Evolutionary conservation across 495 filamentous ascomycete species (phyloP), one percentile per base, ranked within the genome.

Genomic region (Oidiodendron maius): DNA sequence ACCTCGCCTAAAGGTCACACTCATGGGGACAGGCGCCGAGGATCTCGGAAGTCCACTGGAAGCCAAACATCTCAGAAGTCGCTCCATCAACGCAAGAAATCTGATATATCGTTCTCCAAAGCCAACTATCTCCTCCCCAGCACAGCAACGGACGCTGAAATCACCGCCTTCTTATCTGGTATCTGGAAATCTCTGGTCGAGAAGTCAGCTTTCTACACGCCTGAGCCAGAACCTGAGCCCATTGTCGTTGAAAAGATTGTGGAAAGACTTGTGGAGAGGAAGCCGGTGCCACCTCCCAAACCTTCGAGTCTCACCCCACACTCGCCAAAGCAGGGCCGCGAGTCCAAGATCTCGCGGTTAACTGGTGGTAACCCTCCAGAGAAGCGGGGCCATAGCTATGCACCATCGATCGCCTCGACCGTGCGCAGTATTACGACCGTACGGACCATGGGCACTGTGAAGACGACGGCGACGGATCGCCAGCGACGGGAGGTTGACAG

Each of bases 61-160:
- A 40, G 37, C 37, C n/a, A 21, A 12, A 17, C 20, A 3, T 40
- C 37, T 9, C 37, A 40, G 9, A 9, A 11, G n/a, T 40, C 16
- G 20, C 18, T n/a, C 20, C 25, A 24, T 5, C 28, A n/a, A 15
- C 21, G 3, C 5, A 47, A 22, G 16, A 32, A 36, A 9, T 30
- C 36, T 16, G 16, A 24, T 13, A 26, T 12, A 8, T 52, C 56
- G 3, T 62, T 62, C 28, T 35, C 53, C 4, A 54, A 58, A 37
- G 54, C 57, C 3, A 50, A 60, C 32, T 60, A 53, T 42, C 16
- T 55, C n/a, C 50, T 62, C 34, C 46, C 56, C 0, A 59, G 39
- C 42, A 52, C 51, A 9, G 60, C 60, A 22, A 58, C 50, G 4
- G 47, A 49, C 23, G 22, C 23, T 12, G 60, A 62, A 49, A 62